Conservation (phyloP, 208 protist genomes). For the Leptomonas seymouri region DNA sequence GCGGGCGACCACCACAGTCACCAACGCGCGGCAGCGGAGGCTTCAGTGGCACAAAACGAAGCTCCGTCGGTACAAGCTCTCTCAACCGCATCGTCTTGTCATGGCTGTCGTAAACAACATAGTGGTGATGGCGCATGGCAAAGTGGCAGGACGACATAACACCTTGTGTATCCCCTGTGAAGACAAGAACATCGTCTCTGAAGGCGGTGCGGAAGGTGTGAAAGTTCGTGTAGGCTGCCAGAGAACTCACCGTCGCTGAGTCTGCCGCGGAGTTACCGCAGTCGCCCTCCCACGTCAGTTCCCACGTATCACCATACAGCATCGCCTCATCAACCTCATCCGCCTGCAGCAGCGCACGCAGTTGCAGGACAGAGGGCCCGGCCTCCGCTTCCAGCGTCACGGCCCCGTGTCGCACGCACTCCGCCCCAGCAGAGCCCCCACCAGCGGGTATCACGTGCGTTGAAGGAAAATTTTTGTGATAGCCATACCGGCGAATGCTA, state of each 20-base stretch:
- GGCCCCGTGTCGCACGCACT: neutral
- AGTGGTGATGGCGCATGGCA: constrained; percentile 37
- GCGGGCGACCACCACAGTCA: too few relatives aligned
- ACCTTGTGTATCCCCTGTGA: constrained; percentile 34
- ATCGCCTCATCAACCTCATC: constrained; percentile 46
- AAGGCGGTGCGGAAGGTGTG: constrained; percentile 15
- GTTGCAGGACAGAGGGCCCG: neutral
- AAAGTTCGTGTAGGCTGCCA: constrained; percentile 1
- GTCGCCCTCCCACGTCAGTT: constrained; percentile 27
- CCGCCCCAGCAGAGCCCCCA: neutral
- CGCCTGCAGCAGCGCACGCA: constrained; percentile 41
- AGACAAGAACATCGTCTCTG: constrained; percentile 43
- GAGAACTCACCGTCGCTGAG: too few relatives aligned
- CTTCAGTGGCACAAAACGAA: constrained; percentile 39
- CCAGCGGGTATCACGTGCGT: neutral
- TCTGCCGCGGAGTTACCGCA: neutral
- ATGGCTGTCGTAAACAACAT: constrained; percentile 52
- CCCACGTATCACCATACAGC: constrained; percentile 64
- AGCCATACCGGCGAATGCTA: neutral
- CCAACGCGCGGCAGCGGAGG: neutral
- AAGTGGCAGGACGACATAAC: constrained; percentile 42
- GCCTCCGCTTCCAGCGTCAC: neutral
- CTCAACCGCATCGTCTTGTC: constrained; percentile 48
- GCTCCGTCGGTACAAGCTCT: constrained; percentile 56
- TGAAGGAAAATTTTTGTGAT: neutral